These are phyloP conservation scores for Eucalyptus globulus DNA, from an alignment of 345 rosid species.

Conservation along the genomic window DNA sequence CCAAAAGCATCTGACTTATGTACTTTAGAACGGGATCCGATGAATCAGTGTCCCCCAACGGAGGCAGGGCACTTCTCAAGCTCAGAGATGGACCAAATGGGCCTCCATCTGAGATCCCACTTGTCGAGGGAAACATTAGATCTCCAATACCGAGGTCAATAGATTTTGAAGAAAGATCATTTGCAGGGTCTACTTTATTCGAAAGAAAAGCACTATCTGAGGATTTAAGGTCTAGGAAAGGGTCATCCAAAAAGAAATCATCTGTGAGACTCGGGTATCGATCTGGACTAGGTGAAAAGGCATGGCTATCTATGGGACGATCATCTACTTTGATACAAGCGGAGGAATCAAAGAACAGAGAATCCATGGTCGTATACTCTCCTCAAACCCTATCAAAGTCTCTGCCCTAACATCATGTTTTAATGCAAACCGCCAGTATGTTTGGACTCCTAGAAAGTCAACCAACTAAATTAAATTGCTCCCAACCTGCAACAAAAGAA, in stretches of 20 bases:
- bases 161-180: not conserved
- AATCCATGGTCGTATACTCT: too few relatives aligned
- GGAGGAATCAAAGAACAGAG: too few relatives aligned
- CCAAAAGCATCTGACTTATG: conserved; percentile 31
- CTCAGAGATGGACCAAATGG: not conserved
- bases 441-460: too few relatives aligned
- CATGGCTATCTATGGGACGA: not conserved
- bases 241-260: not conserved
- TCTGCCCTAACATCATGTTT: too few relatives aligned
- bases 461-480: too few relatives aligned
- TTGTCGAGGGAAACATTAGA: not conserved
- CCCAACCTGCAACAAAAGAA: too few relatives aligned
- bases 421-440: too few relatives aligned
- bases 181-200: not conserved
- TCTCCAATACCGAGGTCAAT: not conserved
- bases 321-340: not conserved
- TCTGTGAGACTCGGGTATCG: not conserved
- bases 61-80: not conserved
- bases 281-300: not conserved
- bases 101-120: not conserved
- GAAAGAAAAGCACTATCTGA: not conserved
- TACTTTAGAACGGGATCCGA: conserved; percentile 20
- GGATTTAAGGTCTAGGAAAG: not conserved
- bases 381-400: too few relatives aligned
- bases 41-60: conserved; percentile 10